Percentiles rank a stretch among this genome's conserved stretches.
These are phyloP conservation scores for Alternaria atra DNA, from an alignment of 2,329 filamentous ascomycete species.

Conservation along the genomic window DNA sequence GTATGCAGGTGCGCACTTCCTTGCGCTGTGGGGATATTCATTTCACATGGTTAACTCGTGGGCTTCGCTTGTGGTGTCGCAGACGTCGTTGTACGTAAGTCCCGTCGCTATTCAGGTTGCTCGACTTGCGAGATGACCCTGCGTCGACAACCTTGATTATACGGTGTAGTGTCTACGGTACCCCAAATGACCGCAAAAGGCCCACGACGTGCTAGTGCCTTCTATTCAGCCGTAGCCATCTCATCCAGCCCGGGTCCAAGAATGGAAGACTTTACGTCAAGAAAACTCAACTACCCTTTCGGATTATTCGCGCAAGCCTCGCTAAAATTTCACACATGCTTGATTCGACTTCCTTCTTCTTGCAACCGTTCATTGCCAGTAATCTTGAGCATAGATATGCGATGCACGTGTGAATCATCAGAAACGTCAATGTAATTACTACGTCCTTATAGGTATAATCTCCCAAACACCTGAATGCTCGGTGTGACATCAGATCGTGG, in stretches of 20 bases:
- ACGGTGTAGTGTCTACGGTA: neutral
- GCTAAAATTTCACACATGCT: neutral
- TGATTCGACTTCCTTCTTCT: neutral
- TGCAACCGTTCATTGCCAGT: neutral
- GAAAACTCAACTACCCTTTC: neutral
- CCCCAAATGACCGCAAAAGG: conserved; percentile 4
- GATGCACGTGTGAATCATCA: neutral
- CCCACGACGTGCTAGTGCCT: neutral
- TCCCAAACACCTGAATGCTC: neutral
- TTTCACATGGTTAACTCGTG: neutral
- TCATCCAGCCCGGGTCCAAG: neutral
- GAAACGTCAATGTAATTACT: neutral
- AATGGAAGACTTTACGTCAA: conserved; percentile 5
- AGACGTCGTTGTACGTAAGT: neutral
- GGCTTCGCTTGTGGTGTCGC: neutral
- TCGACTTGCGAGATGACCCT: neutral
- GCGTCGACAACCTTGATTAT: neutral
- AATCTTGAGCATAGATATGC: neutral
- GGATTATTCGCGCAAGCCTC: neutral
- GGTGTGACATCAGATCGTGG: neutral
- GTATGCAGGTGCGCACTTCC: neutral
- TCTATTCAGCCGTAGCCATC: neutral
- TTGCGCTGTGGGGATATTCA: neutral
- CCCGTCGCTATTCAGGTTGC: neutral
- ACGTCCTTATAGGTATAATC: neutral